Base-by-base conservation (phyloP, 1,139 yeast genomes). In the Saccharomyces pastorianus region DNA sequence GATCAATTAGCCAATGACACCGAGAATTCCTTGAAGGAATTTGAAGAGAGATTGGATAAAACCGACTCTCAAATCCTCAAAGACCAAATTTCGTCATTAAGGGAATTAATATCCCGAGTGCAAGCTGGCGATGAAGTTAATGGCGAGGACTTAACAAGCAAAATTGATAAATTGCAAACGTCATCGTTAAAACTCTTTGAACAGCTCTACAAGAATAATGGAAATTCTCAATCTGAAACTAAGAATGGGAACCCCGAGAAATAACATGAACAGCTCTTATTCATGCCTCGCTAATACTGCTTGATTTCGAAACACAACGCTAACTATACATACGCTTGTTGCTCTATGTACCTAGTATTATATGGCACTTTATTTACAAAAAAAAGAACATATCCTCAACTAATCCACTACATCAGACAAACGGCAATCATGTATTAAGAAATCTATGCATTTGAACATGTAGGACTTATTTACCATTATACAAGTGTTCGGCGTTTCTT, bases 1-100 rank as follows among this genome's bases (percentile, higher is more conserved):
- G 98, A 93, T 76, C 91, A 88, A 76, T 84, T 91, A 73, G 88
- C 95, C 76, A 88, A 88, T 76, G 98, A 91, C 76, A 91, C 96
- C 67, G 98, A 93, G 80, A 81, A 82, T 78, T 90, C 97, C 55
- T 80, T 93, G 75, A 85, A 83, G 75, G 97, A 93, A 80, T 89
- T 88, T 79, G 91, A 88, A 79, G 96, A 88, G 65, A 95, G 91
- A 80, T 76, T 93, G 64, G 95, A 89, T 72, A 80, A 86, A 76
- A 90, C 88, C 65, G 96, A 88, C 70, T 73, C 73, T 54, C 75
- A 72, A 69, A 85, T 85, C 78, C 87, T 93, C 65, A 84, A 82
- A 76, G 85, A 81, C 71, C 82, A 82, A 75, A 82, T 93, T 68
- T 74, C 82, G 61, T 79, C 83, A 59, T 82, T 91, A 74, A 90